phyloP scores from a whole-genome alignment of 768 basidiomycete species.

The Lactifluus subvellereus region DNA sequence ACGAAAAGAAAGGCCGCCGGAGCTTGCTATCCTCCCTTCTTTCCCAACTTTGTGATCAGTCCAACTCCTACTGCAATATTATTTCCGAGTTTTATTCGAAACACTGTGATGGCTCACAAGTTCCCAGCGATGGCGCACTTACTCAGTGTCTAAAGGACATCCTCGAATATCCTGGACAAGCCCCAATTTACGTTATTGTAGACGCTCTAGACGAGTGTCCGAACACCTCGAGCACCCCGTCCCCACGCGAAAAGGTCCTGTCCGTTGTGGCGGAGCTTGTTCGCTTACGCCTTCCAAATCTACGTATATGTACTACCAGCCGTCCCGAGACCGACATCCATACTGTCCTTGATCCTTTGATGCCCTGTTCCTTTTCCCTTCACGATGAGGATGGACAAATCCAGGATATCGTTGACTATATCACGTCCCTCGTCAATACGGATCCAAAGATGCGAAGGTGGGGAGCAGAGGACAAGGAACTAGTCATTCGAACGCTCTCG shows the following conservation, averaged over 20 bases:
- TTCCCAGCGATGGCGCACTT: neutral
- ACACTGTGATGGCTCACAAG: neutral
- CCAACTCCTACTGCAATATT: neutral
- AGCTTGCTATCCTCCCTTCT: slow-evolving; percentile 1
- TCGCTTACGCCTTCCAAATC: neutral
- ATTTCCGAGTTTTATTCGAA: neutral
- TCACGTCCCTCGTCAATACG: neutral
- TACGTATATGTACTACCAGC: slow-evolving; percentile 6
- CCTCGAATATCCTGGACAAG: neutral
- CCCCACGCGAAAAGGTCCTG: neutral
- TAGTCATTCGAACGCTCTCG: neutral
- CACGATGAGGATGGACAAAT: neutral
- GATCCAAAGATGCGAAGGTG: neutral
- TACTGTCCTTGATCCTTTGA: neutral
- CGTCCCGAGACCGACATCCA: slow-evolving; percentile 3
- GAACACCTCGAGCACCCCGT: neutral
- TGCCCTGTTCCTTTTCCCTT: neutral
- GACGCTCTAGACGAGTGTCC: slow-evolving; percentile 13
- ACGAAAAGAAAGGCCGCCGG: neutral
- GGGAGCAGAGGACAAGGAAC: neutral
- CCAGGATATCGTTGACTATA: neutral
- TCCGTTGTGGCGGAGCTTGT: neutral
- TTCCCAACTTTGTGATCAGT: neutral
- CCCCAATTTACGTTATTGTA: neutral
- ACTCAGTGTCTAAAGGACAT: neutral